A percentile compares a stretch with the other conserved stretches of the same genome.
These are phyloP conservation scores for Seiridium unicorne DNA, from an alignment of 2,329 filamentous ascomycete species.

Conservation along the genomic window DNA sequence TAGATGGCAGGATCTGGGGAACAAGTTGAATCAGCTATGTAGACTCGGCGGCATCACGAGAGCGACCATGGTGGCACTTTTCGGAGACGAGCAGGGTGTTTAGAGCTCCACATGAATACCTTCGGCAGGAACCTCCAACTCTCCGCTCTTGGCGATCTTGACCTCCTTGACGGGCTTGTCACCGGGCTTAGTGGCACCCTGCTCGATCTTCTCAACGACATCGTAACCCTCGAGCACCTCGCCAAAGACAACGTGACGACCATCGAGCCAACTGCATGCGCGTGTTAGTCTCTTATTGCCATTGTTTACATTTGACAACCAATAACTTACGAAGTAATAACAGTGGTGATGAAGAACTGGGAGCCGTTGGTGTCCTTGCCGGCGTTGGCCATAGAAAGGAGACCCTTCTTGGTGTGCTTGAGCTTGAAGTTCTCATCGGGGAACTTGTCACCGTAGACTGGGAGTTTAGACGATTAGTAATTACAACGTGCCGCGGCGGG, in stretches of 20 bases:
- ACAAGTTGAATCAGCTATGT: slow-evolving; percentile 29
- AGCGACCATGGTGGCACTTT: slow-evolving; percentile 7
- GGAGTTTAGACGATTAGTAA: background rate
- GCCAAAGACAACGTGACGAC: slow-evolving; percentile 82
- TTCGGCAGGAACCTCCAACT: slow-evolving; percentile 81
- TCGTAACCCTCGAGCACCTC: slow-evolving; percentile 87
- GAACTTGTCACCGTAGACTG: slow-evolving; percentile 81
- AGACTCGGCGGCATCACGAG: slow-evolving; percentile 25
- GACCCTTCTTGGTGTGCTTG: slow-evolving; percentile 83
- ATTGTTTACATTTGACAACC: background rate
- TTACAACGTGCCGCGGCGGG: background rate
- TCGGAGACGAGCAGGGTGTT: slow-evolving; percentile 33
- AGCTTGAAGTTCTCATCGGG: slow-evolving; percentile 93
- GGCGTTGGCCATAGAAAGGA: slow-evolving; percentile 83
- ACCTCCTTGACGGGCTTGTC: slow-evolving; percentile 69
- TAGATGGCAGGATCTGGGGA: slow-evolving; percentile 25
- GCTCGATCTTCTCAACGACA: slow-evolving; percentile 76
- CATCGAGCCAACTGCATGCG: slow-evolving; percentile 69
- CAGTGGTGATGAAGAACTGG: slow-evolving; percentile 90
- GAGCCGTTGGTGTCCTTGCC: slow-evolving; percentile 85
- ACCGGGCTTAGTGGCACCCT: slow-evolving; percentile 59
- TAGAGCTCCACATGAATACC: slow-evolving; percentile 91
- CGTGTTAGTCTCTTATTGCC: background rate
- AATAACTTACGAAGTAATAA: slow-evolving; percentile 65
- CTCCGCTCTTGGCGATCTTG: slow-evolving; percentile 81